Evolutionary conservation across 805 yeast genomes (phyloP), one percentile per base, ranked within the genome.

Genomic region (Saturnispora galanensis): DNA sequence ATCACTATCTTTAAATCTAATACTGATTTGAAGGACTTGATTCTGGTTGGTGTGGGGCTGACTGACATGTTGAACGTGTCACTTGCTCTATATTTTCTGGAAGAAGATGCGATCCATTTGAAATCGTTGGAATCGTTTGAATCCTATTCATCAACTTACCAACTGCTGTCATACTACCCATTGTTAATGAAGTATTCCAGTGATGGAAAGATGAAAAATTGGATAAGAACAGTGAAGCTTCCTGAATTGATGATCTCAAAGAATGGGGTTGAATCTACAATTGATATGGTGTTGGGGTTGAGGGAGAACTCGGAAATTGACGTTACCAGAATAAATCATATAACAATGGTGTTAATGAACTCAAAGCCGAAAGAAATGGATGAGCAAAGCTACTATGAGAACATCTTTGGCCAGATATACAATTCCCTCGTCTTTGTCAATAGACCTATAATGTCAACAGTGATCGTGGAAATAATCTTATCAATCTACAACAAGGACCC

Each of bases 251-350:
- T 84, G 1, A 57, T 76, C 16, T 34, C 49, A 28, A 60, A 71
- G 2, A 59, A 62, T 1, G 97, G 97, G 0, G 77, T 93, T 2
- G 62, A 74, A 28, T 71, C 88, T 2, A 62, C 90, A 41, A 69
- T 88, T 28, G 97, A 90, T 59, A 77, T 84, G 50, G 69, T 84
- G 0, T 66, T 84, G 11, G 95, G 95, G 0, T 66, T 84, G 21
- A 67, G 96, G 46, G 94, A 86, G 35, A 69, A 71, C 44, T 90
- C 82, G 45, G 79, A 77, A 10, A 62, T 87, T 11, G 79, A 79
- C 50, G 61, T 79, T n/a, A 77, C 76, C 30, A 82, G 78, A 51
- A 68, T 85, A 39, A 77, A 76, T 26, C 74, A 79, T 46, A 83
- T 85, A 1, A 76, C 84, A n/a, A 73, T 71, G 35, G 69, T 86